Conservation (phyloP, 2,329 filamentous ascomycete genomes). For the Claviceps paspali region DNA sequence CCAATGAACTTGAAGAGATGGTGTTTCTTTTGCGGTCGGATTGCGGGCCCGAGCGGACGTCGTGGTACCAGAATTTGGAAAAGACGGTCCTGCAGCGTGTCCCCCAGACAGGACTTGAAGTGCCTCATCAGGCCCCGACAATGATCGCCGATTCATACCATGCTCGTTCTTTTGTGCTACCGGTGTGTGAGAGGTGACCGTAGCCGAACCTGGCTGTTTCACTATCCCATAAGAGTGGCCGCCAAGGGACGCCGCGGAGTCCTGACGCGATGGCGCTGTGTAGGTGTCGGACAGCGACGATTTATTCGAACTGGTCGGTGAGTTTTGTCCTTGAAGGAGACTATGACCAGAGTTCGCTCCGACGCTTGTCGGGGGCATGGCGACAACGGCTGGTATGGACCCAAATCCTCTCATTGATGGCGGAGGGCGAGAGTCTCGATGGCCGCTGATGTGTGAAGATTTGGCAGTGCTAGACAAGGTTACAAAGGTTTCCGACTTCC, state of each 20-base stretch:
- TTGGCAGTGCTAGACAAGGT: slow-evolving; percentile 9
- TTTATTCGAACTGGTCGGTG: neutral
- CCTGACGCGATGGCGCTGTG: slow-evolving; percentile 8
- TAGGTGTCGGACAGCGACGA: slow-evolving; percentile 3
- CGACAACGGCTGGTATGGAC: slow-evolving; percentile 9
- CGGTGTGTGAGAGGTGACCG: slow-evolving; percentile 6
- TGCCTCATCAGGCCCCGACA: slow-evolving; percentile 2
- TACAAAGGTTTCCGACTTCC: slow-evolving; percentile 16
- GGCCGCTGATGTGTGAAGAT: slow-evolving; percentile 4
- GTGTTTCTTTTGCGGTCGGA: too few relatives aligned
- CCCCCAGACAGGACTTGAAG: neutral
- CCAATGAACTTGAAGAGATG: slow-evolving; percentile 3
- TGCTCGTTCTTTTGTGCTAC: slow-evolving; percentile 4
- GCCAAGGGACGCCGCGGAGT: slow-evolving; percentile 11
- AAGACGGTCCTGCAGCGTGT: neutral
- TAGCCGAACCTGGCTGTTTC: slow-evolving; percentile 5
- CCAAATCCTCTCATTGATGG: slow-evolving; percentile 17
- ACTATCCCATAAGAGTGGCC: slow-evolving; percentile 7
- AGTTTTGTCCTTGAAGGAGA: neutral
- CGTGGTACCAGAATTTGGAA: neutral
- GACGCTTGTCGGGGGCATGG: slow-evolving; percentile 1
- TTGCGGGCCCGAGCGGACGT: too few relatives aligned
- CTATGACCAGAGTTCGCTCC: neutral
- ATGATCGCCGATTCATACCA: slow-evolving; percentile 5
- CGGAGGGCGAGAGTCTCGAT: slow-evolving; percentile 14